Evolutionary conservation across 768 basidiomycete species (phyloP).

Genomic region (Dendrothele bispora): DNA sequence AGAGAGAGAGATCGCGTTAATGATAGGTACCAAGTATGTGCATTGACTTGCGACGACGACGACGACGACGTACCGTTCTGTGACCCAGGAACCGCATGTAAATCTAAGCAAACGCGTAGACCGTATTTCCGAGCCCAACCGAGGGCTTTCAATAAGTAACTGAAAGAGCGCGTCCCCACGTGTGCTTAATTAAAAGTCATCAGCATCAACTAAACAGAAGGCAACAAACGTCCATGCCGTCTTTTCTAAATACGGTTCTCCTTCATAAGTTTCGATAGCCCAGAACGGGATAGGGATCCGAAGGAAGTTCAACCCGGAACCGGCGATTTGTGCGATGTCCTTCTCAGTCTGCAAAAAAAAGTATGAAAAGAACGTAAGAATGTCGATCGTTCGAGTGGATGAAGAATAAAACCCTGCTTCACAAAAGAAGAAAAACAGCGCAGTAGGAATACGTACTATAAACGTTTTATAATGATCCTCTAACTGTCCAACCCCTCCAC

Average conservation of each 20-base stretch:
- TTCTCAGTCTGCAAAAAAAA: constrained; percentile 61
- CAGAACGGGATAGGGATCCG: constrained; percentile 82
- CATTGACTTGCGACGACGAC: not conserved
- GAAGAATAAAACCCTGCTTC: not conserved
- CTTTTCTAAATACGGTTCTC: constrained; percentile 74
- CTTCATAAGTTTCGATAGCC: constrained; percentile 74
- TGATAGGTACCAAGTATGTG: not conserved
- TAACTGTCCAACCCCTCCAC: constrained; percentile 60
- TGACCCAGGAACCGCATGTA: constrained; percentile 77
- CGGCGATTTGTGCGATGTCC: constrained; percentile 84
- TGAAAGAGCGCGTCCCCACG: constrained; percentile 20
- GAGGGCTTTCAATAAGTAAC: constrained; percentile 72
- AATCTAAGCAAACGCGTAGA: constrained; percentile 73
- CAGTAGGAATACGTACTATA: constrained; percentile 51
- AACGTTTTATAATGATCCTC: constrained; percentile 81
- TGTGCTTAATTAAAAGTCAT: too few species aligned
- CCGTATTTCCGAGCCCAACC: constrained; percentile 90
- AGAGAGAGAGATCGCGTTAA: not conserved
- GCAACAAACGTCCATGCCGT: constrained; percentile 70
- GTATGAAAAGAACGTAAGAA: not conserved
- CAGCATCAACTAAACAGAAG: not conserved
- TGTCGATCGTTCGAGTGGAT: not conserved
- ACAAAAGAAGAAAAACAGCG: not conserved
- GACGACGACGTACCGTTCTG: constrained; percentile 61
- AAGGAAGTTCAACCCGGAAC: constrained; percentile 82